Base-by-base conservation (phyloP, 768 basidiomycete species). In the Tylopilus plumbeoviolaceoides region DNA sequence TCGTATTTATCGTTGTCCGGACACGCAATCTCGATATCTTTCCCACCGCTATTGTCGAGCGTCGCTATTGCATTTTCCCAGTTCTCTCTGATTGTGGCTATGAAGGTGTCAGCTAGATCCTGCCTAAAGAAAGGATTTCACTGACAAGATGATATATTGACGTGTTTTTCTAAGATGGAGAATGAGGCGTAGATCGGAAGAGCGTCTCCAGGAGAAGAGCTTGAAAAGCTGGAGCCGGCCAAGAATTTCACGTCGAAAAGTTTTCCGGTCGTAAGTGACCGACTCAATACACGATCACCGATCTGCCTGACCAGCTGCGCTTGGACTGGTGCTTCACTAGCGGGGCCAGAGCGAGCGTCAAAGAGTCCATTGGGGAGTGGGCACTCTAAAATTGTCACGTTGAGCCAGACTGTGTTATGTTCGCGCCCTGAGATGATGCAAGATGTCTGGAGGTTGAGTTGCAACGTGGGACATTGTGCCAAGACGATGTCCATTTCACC, bases 231-330 rank as follows among this genome's bases (percentile, higher is more conserved):
- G 52, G 53, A 40, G 28, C 1, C 21, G 31, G 63, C 20, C 49
- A 65, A 17, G 51, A 63, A 63, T 12, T 50, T 59, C n/a, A 63
- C 52, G 21, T 63, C 63, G n/a, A 50, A 55, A 14, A 54, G 44
- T 35, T 45, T 59, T 43, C 62, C 62, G 7, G 60, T 63, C 11
- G 31, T 14, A 17, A 65, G 57, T 31, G 51, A 63, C 42, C 10
- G 51, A 38, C 28, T 40, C 12, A 65, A n/a, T 14, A 55, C 25
- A 40, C 15, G 25, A 11, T 57, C 55, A 28, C 41, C 28, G 6
- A 44, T 48, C 40, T 30, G 60, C 21, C 18, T 54, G 27, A 47
- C 54, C 1, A 60, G 25, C 27, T 46, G 40, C 15, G 11, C 40
- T 9, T 57, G 47, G 28, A 38, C 21, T 12, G 31, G n/a, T 36